These are phyloP conservation scores for Boletus albobrunnescens DNA, from an alignment of 1,284 basidiomycete species.

Conservation along the genomic window DNA sequence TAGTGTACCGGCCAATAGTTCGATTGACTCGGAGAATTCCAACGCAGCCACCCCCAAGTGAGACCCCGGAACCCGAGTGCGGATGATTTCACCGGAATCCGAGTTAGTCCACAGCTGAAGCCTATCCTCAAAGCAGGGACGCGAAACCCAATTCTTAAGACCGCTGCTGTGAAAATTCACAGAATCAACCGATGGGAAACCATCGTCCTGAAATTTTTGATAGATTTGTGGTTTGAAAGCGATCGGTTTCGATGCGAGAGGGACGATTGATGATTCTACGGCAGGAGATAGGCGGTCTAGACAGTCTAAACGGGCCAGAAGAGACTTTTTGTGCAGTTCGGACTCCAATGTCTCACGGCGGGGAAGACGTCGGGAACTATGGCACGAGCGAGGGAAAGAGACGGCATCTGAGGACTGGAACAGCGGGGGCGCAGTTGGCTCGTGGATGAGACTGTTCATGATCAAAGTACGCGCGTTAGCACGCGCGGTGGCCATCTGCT, in stretches of 20 bases:
- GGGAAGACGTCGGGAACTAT: constrained; percentile 39
- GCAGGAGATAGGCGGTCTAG: constrained; percentile 43
- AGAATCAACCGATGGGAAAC: constrained; percentile 39
- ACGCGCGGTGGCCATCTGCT: constrained; percentile 26
- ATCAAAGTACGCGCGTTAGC: constrained; percentile 35
- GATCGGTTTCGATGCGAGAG: constrained; percentile 42
- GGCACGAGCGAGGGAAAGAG: constrained; percentile 63
- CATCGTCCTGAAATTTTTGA: constrained; percentile 34
- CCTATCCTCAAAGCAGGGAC: constrained; percentile 75
- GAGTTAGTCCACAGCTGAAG: constrained; percentile 49
- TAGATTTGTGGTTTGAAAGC: constrained; percentile 20
- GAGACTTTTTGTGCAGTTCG: constrained; percentile 46
- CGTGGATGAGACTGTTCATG: constrained; percentile 39
- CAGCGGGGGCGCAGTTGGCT: constrained; percentile 49
- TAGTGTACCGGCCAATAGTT: constrained; percentile 50
- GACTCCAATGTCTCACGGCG: constrained; percentile 42
- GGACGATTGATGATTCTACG: constrained; percentile 48
- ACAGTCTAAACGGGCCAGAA: constrained; percentile 48
- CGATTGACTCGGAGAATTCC: constrained; percentile 63
- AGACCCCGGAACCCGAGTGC: constrained; percentile 44
- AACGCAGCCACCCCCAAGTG: constrained; percentile 65
- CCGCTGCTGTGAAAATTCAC: constrained; percentile 49
- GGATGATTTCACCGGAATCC: constrained; percentile 36
- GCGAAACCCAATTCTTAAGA: constrained; percentile 60
- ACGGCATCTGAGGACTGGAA: constrained; percentile 41